Percentiles rank a stretch among this genome's conserved stretches.
phyloP scores from a whole-genome alignment of 192 early-diverging fungal species.

The Martensiomyces pterosporus region DNA sequence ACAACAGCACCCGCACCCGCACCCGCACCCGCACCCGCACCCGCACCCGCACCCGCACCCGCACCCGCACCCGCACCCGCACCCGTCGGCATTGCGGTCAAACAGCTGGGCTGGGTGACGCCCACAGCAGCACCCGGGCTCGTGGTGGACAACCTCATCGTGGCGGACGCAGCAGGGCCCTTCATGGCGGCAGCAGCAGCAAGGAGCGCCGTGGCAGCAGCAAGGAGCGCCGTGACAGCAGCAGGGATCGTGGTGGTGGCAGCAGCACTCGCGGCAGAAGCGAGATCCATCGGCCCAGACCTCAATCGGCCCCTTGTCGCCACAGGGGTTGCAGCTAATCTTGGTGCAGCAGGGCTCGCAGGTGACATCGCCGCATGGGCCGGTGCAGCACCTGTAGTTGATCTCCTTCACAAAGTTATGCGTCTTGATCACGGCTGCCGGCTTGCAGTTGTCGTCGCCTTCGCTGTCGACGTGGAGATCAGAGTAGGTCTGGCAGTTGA shows the following conservation, averaged over 20 bases:
- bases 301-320: slow-evolving; percentile 22
- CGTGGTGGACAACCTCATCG: background rate
- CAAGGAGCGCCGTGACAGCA: slow-evolving; percentile 12
- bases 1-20: slow-evolving; percentile 16
- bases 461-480: slow-evolving; percentile 45
- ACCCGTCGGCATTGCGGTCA: background rate
- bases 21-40: background rate
- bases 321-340: slow-evolving; percentile 43
- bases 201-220: slow-evolving; percentile 2
- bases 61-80: slow-evolving; percentile 2
- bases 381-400: slow-evolving; percentile 52
- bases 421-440: slow-evolving; percentile 48
- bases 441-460: slow-evolving; percentile 47
- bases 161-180: slow-evolving; percentile 1
- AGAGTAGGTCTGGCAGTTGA: slow-evolving; percentile 46
- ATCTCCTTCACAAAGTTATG: slow-evolving; percentile 48
- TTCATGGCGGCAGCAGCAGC: slow-evolving; percentile 1
- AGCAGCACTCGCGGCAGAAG: slow-evolving; percentile 27
- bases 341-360: slow-evolving; percentile 52
- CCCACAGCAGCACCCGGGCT: slow-evolving; percentile 1
- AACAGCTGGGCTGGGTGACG: no score
- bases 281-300: slow-evolving; percentile 36
- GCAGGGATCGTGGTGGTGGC: slow-evolving; percentile 7
- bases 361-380: slow-evolving; percentile 41
- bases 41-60: background rate